These are phyloP conservation scores for Tolypocladium album DNA, from an alignment of 2,329 filamentous ascomycete genomes.

Conservation along the genomic window DNA sequence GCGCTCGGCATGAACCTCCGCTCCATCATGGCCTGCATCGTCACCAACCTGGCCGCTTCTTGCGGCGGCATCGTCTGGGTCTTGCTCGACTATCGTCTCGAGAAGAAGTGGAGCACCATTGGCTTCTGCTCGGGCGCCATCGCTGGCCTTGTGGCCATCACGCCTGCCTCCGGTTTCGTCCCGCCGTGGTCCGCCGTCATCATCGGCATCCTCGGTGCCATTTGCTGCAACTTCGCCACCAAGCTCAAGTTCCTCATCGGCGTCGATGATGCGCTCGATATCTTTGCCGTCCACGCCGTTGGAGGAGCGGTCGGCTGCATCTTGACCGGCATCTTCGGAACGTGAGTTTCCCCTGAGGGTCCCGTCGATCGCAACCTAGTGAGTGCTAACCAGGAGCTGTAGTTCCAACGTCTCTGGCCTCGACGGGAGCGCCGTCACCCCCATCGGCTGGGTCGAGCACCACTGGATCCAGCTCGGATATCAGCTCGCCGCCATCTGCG, in stretches of 20 bases:
- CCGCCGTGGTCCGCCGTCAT: conserved; percentile 52
- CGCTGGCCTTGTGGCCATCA: conserved; percentile 78
- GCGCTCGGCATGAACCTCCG: conserved; percentile 75
- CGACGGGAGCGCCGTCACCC: conserved; percentile 48
- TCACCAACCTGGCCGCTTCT: conserved; percentile 79
- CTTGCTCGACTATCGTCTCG: conserved; percentile 79
- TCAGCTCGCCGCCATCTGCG: conserved; percentile 57
- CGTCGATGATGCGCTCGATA: conserved; percentile 80
- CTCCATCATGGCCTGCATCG: conserved; percentile 79
- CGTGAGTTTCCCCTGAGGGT: conserved; percentile 30
- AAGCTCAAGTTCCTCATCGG: conserved; percentile 68
- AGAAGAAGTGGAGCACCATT: conserved; percentile 87
- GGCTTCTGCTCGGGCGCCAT: conserved; percentile 89
- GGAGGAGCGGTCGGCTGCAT: conserved; percentile 75
- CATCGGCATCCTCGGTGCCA: conserved; percentile 47
- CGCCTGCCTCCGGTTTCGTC: conserved; percentile 72
- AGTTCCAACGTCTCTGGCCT: conserved; percentile 63
- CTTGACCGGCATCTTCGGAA: conserved; percentile 67
- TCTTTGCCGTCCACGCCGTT: conserved; percentile 82
- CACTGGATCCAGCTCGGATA: conserved; percentile 62
- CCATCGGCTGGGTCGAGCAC: conserved; percentile 61
- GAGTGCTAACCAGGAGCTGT: background rate
- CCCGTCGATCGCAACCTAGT: background rate
- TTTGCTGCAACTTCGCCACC: conserved; percentile 74
- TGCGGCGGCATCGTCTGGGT: conserved; percentile 77